A percentile compares a stretch with the other conserved stretches of the same genome.
Conservation (phyloP, 1,284 basidiomycete genomes). For the Puccinia hordei region DNA sequence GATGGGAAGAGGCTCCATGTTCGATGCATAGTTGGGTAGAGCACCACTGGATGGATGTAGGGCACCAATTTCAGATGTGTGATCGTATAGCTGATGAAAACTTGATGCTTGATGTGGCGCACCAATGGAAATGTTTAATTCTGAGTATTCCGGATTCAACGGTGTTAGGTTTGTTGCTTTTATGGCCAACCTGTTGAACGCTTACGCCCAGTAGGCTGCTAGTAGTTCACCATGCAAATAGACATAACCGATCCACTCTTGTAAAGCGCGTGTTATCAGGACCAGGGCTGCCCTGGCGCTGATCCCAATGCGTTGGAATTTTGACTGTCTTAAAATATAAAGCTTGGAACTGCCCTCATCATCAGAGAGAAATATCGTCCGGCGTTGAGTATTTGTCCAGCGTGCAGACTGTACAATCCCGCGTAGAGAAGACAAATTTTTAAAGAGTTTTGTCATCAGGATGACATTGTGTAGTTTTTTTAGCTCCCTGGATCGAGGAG, state of each 20-base stretch:
- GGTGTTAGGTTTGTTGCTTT: too few relatives aligned
- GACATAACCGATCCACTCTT: neutral
- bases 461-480: too few relatives aligned
- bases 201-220: neutral
- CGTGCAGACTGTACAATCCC: too few relatives aligned
- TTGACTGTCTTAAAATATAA: too few relatives aligned
- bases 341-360: too few relatives aligned
- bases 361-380: too few relatives aligned
- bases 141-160: neutral
- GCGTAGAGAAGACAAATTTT: too few relatives aligned
- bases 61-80: neutral
- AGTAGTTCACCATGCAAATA: neutral
- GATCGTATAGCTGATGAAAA: neutral
- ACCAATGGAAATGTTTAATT: neutral
- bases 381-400: too few relatives aligned
- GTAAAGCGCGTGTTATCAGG: neutral
- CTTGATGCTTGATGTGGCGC: slow-evolving; percentile 1
- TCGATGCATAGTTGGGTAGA: slow-evolving; percentile 1
- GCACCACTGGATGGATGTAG: neutral
- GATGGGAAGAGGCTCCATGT: slow-evolving; percentile 4
- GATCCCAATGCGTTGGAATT: neutral
- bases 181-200: too few relatives aligned
- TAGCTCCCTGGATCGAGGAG: too few relatives aligned
- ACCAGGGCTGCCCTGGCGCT: neutral
- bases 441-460: too few relatives aligned